phyloP scores from a whole-genome alignment of 164 flowering plant species.

The Annona cherimola region DNA sequence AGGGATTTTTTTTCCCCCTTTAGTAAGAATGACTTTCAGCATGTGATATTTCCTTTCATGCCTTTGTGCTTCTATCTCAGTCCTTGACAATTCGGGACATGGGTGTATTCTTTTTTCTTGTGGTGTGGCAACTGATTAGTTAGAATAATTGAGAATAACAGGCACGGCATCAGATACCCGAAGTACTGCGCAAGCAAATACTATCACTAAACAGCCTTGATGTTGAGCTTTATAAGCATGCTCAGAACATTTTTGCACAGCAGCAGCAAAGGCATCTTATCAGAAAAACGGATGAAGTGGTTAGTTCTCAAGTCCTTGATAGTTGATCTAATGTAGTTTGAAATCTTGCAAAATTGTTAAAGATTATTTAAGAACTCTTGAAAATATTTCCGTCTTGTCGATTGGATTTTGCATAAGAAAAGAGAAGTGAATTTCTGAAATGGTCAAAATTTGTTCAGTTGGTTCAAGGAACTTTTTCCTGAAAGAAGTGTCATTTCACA shows the following conservation, averaged over 20 bases:
- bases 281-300: slow-evolving; percentile 21
- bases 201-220: slow-evolving; percentile 72
- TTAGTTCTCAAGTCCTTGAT: not conserved
- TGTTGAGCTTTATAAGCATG: slow-evolving; percentile 79
- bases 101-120: not conserved
- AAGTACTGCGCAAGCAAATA: slow-evolving; percentile 54
- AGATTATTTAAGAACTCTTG: too few relatives aligned
- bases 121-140: slow-evolving; percentile 1
- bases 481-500: too few relatives aligned
- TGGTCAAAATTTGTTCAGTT: not conserved
- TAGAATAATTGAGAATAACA: slow-evolving; percentile 23
- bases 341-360: too few relatives aligned
- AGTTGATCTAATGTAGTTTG: not conserved
- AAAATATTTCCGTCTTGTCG: not conserved
- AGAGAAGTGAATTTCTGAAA: not conserved
- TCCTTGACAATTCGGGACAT: not conserved
- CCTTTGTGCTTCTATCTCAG: not conserved
- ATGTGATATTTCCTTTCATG: not conserved
- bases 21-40: too few relatives aligned
- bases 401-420: not conserved
- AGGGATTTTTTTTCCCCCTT: too few relatives aligned
- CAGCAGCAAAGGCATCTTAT: slow-evolving; percentile 39
- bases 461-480: not conserved
- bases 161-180: slow-evolving; percentile 69
- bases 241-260: slow-evolving; percentile 45